These are phyloP conservation scores for Fusarium chaquense DNA, from an alignment of 2,329 filamentous ascomycete species.

Conservation along the genomic window DNA sequence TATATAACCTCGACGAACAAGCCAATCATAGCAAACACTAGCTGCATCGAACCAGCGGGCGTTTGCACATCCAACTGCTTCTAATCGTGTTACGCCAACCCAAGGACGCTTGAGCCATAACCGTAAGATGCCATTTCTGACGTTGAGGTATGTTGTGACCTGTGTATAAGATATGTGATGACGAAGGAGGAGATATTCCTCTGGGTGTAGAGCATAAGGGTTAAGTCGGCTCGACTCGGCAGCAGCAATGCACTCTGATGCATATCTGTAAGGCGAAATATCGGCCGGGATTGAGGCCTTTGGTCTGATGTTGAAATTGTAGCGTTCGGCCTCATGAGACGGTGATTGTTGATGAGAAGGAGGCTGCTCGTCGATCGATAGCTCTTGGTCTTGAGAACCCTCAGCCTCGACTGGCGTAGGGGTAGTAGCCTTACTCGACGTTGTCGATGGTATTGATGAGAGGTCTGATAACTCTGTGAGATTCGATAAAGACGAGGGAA, in stretches of 20 bases:
- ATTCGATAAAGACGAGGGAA: constrained; percentile 66
- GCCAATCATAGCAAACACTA: constrained; percentile 91
- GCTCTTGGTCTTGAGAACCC: constrained; percentile 41
- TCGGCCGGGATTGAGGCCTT: constrained; percentile 86
- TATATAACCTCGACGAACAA: constrained; percentile 90
- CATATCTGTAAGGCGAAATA: constrained; percentile 80
- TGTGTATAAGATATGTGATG: constrained; percentile 87
- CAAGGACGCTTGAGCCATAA: constrained; percentile 91
- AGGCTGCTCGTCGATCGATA: constrained; percentile 33
- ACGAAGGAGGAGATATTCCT: constrained; percentile 84
- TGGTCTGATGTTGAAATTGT: constrained; percentile 72
- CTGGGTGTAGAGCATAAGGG: constrained; percentile 86
- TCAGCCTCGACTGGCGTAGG: constrained; percentile 67
- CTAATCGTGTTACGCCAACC: constrained; percentile 81
- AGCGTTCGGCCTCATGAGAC: constrained; percentile 51
- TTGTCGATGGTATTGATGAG: constrained; percentile 65
- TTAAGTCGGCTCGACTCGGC: constrained; percentile 91
- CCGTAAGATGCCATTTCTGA: constrained; percentile 91
- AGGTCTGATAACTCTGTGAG: constrained; percentile 68
- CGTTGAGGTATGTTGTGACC: constrained; percentile 95
- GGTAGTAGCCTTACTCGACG: constrained; percentile 74
- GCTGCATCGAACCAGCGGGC: constrained; percentile 90
- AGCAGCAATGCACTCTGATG: constrained; percentile 89
- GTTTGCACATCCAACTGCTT: constrained; percentile 92
- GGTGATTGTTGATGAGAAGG: constrained; percentile 40